These are phyloP conservation scores for Talaromyces wortmannii DNA, from an alignment of 495 filamentous ascomycete species.

Conservation along the genomic window DNA sequence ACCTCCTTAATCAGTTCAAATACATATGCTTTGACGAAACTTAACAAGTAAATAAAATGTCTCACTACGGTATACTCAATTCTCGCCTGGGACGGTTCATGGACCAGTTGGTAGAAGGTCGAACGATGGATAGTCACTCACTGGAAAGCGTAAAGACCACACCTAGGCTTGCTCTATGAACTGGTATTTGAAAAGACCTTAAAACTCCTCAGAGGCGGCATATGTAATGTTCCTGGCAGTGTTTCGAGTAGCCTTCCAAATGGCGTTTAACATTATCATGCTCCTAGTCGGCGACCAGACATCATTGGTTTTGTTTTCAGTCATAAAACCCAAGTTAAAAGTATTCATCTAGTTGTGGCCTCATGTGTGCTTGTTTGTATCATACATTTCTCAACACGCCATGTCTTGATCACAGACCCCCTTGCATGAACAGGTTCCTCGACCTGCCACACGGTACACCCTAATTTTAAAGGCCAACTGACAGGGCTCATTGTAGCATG, in stretches of 20 bases:
- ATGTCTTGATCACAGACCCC: background rate
- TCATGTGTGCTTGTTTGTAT: background rate
- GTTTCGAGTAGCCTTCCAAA: no score
- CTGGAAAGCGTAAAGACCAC: background rate
- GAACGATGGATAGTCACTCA: background rate
- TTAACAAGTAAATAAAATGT: background rate
- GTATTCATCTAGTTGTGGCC: no score
- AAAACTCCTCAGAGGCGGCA: no score
- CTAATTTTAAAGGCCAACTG: background rate
- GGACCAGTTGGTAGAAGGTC: background rate
- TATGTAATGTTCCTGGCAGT: no score
- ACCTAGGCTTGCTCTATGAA: no score
- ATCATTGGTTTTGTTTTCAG: no score
- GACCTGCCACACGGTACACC: background rate
- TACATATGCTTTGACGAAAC: background rate
- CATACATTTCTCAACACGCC: background rate
- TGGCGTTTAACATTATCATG: no score
- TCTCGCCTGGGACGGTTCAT: background rate
- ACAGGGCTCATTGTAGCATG: background rate
- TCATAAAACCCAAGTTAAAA: no score
- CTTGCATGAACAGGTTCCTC: background rate
- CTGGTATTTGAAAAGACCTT: no score
- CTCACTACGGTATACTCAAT: background rate
- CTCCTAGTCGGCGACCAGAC: no score
- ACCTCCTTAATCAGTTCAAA: background rate